Conservation (phyloP, 2,329 filamentous ascomycete species). For the Beauveria rudraprayagi region DNA sequence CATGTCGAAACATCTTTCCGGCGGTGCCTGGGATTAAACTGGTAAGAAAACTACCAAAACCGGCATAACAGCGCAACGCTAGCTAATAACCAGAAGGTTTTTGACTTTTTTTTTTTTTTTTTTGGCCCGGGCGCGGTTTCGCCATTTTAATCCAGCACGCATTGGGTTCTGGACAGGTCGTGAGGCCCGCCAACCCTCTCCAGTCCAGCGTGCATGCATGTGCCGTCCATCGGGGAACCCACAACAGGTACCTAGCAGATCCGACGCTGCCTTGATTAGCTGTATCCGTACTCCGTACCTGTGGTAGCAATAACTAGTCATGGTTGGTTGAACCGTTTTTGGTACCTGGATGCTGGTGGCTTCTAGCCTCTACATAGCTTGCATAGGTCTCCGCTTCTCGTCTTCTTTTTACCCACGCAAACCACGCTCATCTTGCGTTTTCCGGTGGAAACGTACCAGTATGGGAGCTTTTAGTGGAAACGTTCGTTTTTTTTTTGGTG, state of each 20-base stretch:
- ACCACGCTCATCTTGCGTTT: neutral
- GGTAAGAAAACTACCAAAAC: neutral
- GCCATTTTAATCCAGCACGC: neutral
- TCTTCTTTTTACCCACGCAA: neutral
- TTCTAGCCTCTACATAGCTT: too few relatives aligned
- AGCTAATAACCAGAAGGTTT: neutral
- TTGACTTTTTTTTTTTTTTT: neutral
- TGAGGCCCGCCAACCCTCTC: neutral
- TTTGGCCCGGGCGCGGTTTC: neutral
- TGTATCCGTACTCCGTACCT: too few relatives aligned
- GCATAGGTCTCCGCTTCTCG: neutral
- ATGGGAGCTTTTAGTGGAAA: neutral
- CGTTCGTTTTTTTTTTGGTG: neutral
- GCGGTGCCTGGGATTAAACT: neutral
- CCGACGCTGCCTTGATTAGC: too few relatives aligned
- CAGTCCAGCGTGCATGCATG: neutral
- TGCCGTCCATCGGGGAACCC: slow-evolving; percentile 1
- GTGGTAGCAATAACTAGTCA: too few relatives aligned
- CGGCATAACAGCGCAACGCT: neutral
- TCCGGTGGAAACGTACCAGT: neutral
- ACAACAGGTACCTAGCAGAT: neutral
- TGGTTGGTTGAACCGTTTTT: neutral
- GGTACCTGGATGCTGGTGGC: neutral
- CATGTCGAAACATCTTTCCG: neutral
- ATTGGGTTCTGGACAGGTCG: neutral